These are phyloP conservation scores for Epichloe coenophiala DNA, from an alignment of 2,329 filamentous ascomycete genomes.

Conservation along the genomic window DNA sequence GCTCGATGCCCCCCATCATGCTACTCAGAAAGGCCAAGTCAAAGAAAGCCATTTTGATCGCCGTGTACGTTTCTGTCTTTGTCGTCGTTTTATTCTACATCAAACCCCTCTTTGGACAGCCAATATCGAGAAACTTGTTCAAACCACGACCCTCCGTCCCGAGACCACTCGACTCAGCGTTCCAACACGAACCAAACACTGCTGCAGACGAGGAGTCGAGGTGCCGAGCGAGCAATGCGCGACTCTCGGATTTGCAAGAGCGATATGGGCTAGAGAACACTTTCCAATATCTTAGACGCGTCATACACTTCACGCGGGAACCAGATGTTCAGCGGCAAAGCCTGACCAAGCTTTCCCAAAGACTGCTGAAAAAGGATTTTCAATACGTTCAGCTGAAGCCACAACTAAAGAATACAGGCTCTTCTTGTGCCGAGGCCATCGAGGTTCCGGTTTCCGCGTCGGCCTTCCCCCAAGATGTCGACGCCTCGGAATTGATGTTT, in stretches of 20 bases:
- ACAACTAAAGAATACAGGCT: conserved; percentile 17
- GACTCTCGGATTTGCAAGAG: conserved; percentile 7
- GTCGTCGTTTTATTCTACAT: background rate
- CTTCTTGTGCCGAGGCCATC: conserved; percentile 33
- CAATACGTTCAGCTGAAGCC: conserved; percentile 31
- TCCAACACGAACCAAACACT: background rate
- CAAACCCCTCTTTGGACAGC: background rate
- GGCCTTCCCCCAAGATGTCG: conserved; percentile 32
- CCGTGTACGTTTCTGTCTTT: background rate
- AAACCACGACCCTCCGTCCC: background rate
- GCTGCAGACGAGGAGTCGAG: background rate
- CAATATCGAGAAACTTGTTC: background rate
- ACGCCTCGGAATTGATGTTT: conserved; percentile 43
- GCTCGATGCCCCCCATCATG: background rate
- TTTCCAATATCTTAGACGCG: conserved; percentile 41
- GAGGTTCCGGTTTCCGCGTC: conserved; percentile 23
- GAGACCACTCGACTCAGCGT: background rate
- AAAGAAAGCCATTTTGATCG: background rate
- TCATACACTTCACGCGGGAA: conserved; percentile 33
- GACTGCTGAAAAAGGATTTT: conserved; percentile 23
- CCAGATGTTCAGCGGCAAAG: conserved; percentile 33
- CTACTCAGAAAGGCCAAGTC: background rate
- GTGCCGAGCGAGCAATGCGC: background rate
- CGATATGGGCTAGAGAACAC: conserved; percentile 32
- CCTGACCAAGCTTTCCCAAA: conserved; percentile 33